Evolutionary conservation across 805 yeast species (phyloP), one percentile per base, ranked within the genome.

Genomic region (Suhomyces vadensis): DNA sequence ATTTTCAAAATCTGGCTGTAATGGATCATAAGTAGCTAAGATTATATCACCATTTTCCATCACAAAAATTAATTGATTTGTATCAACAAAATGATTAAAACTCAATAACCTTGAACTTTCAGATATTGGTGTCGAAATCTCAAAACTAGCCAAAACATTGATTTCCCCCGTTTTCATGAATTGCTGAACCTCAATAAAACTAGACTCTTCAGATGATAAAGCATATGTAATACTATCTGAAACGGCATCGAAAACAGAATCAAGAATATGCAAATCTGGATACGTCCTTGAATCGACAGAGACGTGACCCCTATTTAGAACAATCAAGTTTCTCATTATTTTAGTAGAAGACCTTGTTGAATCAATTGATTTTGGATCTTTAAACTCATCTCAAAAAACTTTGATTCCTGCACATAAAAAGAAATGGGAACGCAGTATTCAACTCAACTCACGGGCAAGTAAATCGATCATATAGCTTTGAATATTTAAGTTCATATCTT

Each of bases 21-120:
- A 61, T 0, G 73, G 56, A 52, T 82, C 87, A 58, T 85, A 83
- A 17, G 80, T 77, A 3, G 87, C 86, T 8, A 79, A 71, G 35
- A 81, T 67, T 8, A 92, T 79, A 57, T 90, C 96, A 52, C 98
- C 98, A 49, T 79, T 78, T 39, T 69, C 67, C 48, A 88, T 77
- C 1, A 89, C 81, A 40, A 88, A 76, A 1, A 87, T 75, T 33
- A 86, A 64, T 53, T 83, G 85, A 21, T 73, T 73, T n/a, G 73
- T 61, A 50, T 89, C 96, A 6, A 81, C 78, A 59, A 87, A 85
- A 61, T 86, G 94, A 2, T 61, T 72, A 58, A 86, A 83, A 3
- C 80, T 74, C 19, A 83, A 49, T 8, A 87, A 48, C 25, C 55
- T 60, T 4, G 60, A 44, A 3, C 48, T 53, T 8, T 33, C 40